Evolutionary conservation across 495 filamentous ascomycete genomes (phyloP).

Genomic region (Margaritispora aquatica): DNA sequence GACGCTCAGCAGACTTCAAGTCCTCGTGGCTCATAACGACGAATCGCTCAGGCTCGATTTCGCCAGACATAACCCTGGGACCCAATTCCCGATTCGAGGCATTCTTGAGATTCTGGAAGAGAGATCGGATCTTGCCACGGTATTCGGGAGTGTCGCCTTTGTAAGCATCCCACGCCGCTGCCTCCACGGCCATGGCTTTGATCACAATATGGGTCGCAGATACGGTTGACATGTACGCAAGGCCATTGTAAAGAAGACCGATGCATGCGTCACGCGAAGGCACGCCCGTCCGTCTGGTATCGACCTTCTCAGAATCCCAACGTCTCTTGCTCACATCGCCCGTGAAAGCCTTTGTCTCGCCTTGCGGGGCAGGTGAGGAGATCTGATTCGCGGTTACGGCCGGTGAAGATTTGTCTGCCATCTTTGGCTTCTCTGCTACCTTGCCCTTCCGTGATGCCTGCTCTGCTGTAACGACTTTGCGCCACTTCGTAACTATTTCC

Average conservation of each 20-base stretch:
- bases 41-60: slow-evolving; percentile 64
- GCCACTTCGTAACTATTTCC: slow-evolving; percentile 86
- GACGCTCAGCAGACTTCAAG: slow-evolving; percentile 67
- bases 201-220: slow-evolving; percentile 51
- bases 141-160: slow-evolving; percentile 67
- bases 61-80: slow-evolving; percentile 63
- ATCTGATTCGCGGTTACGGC: slow-evolving; percentile 30
- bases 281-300: slow-evolving; percentile 63
- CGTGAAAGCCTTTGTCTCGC: slow-evolving; percentile 49
- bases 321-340: slow-evolving; percentile 74
- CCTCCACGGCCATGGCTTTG: slow-evolving; percentile 66
- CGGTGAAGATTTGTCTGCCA: slow-evolving; percentile 15
- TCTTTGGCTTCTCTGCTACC: slow-evolving; percentile 32
- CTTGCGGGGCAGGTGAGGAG: slow-evolving; percentile 32
- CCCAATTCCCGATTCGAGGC: slow-evolving; percentile 76
- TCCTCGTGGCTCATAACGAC: slow-evolving; percentile 72
- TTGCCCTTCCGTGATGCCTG: slow-evolving; percentile 41
- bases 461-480: slow-evolving; percentile 64
- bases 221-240: slow-evolving; percentile 54
- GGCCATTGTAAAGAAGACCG: slow-evolving; percentile 85
- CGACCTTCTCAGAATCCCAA: slow-evolving; percentile 73
- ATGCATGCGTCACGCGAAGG: slow-evolving; percentile 70
- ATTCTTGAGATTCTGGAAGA: slow-evolving; percentile 91
- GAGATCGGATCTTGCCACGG: slow-evolving; percentile 77
- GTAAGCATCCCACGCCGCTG: slow-evolving; percentile 58